Conservation (phyloP, 108 stramenopile genomes). For the Fragilaria crotonensis region DNA sequence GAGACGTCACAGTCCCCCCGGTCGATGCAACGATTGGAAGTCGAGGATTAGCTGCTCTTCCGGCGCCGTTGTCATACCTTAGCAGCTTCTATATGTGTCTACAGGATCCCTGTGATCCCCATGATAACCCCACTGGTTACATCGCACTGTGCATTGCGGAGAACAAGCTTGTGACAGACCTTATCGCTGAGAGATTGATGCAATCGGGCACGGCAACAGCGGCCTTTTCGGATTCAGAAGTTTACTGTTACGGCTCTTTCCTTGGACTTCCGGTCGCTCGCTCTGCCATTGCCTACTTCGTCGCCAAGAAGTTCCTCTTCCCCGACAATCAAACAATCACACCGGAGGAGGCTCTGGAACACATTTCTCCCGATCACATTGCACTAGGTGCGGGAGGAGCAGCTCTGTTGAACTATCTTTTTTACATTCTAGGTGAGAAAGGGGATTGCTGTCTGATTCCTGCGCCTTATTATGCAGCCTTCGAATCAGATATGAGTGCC, state of each 20-base stretch:
- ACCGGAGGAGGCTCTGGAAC: constrained; percentile 44
- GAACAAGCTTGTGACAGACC: constrained; percentile 71
- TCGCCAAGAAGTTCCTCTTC: constrained; percentile 49
- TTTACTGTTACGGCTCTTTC: constrained; percentile 74
- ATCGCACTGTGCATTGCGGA: constrained; percentile 76
- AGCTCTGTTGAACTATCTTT: constrained; percentile 58
- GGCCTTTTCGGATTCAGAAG: constrained; percentile 64
- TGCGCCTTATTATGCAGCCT: constrained; percentile 90
- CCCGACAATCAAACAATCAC: constrained; percentile 18
- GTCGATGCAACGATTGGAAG: constrained; percentile 4
- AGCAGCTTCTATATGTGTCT: constrained; percentile 42
- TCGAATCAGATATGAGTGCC: constrained; percentile 77
- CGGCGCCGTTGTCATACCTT: constrained; percentile 48
- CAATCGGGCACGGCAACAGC: constrained; percentile 51
- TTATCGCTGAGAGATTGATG: constrained; percentile 58
- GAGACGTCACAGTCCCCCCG: neutral
- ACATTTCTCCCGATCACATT: constrained; percentile 57
- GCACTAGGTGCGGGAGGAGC: constrained; percentile 67
- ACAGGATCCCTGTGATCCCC: constrained; percentile 59
- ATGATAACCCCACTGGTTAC: constrained; percentile 47
- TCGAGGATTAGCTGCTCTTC: constrained; percentile 31
- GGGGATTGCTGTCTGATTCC: constrained; percentile 88
- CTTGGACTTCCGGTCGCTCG: constrained; percentile 65
- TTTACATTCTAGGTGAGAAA: constrained; percentile 60
- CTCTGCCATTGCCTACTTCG: constrained; percentile 78